Base-by-base conservation (phyloP, 306 rosid species). In the Gillenia trifoliata region DNA sequence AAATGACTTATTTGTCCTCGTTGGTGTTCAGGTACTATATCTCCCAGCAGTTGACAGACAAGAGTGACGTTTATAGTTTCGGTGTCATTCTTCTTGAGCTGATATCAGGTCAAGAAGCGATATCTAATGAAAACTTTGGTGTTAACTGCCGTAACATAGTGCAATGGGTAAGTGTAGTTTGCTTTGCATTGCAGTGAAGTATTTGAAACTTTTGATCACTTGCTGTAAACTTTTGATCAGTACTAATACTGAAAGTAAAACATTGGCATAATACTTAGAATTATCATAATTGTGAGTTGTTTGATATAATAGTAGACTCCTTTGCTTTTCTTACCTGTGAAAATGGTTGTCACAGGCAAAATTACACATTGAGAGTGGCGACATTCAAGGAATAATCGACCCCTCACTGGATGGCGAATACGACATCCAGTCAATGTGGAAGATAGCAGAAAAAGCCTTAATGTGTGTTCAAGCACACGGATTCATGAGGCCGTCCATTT, bases 11-110 rank as follows among this genome's bases (percentile, higher is more conserved):
- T 6, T 11, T 34, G 17, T 36, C 54, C 64, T 45, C 56, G 10
- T 71, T 5, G 70, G 61, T 69, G 54, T 63, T 59, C 91, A 94
- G 99, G 95, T 94, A 90, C 72, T 92, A 92, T 25, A 92, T 92
- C 82, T 94, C 99, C 57, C 99, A 94, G 83, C 97, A 94, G 87
- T 82, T 92, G 82, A 94, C 99, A 0, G 99, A 94, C 81, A 94
- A 94, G 83, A 94, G 99, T 69, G 99, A 94, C 57, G 93, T 92
- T 52, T 94, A 92, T 83, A 90, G 99, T 78, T 94, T 92, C 41
- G 99, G 99, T 1, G 99, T 94, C 75, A 92, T 94, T 85, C 99
- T 94, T 84, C 99, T 94, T 36, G 99, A 94, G 89, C 85, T 94
- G 76, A 90, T 94, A 79, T 94, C 99, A 1, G 99, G 99, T 81